Evolutionary conservation across 768 basidiomycete genomes (phyloP).

Genomic region (Chiua virens): DNA sequence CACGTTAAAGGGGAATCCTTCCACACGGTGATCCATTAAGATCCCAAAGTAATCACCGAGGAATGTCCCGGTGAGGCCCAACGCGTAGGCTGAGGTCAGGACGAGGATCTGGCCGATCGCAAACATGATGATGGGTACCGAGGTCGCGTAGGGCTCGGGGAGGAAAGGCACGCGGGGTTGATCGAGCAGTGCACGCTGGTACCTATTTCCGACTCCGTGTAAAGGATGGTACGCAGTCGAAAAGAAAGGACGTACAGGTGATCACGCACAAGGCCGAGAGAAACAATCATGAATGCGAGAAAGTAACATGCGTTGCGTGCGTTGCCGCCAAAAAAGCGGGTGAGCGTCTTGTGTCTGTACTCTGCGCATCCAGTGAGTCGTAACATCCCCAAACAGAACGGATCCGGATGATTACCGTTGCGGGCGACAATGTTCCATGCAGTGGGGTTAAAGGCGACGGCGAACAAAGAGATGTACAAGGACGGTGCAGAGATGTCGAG

Average conservation of each 20-base stretch:
- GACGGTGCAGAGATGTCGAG: slow-evolving; percentile 68
- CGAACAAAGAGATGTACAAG: slow-evolving; percentile 59
- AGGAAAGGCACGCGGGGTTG: slow-evolving; percentile 74
- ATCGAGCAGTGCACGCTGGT: slow-evolving; percentile 67
- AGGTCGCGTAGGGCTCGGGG: slow-evolving; percentile 59
- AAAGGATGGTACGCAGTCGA: neutral
- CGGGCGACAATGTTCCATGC: slow-evolving; percentile 96
- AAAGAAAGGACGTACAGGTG: slow-evolving; percentile 57
- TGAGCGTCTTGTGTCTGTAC: slow-evolving; percentile 85
- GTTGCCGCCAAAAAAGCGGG: slow-evolving; percentile 77
- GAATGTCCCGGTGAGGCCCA: slow-evolving; percentile 94
- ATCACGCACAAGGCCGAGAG: slow-evolving; percentile 83
- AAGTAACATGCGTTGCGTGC: slow-evolving; percentile 80
- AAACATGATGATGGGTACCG: slow-evolving; percentile 63
- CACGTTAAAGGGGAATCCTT: slow-evolving; percentile 96
- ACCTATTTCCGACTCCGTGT: slow-evolving; percentile 45
- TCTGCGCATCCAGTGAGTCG: slow-evolving; percentile 37
- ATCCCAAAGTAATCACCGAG: slow-evolving; percentile 84
- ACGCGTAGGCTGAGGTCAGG: slow-evolving; percentile 80
- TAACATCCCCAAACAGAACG: neutral
- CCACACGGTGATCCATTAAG: slow-evolving; percentile 85
- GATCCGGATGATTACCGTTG: slow-evolving; percentile 37
- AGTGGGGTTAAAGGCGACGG: slow-evolving; percentile 87
- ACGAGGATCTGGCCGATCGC: slow-evolving; percentile 81
- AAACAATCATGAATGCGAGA: slow-evolving; percentile 82